phyloP scores from a whole-genome alignment of 1,139 yeast genomes.

The Candida pseudoviswanathii region DNA sequence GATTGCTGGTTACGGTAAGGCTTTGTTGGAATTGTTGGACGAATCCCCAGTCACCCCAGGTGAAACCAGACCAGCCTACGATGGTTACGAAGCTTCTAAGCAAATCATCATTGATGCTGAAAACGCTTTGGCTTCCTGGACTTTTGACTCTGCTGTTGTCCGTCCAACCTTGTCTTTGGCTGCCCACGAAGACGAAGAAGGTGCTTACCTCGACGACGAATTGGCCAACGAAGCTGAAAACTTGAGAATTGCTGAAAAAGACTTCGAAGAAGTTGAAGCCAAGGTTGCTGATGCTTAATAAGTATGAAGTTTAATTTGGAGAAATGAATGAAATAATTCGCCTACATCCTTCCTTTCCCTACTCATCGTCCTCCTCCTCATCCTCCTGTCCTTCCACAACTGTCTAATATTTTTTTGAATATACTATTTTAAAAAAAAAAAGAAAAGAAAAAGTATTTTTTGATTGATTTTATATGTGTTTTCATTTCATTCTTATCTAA shows the following conservation, averaged over 20 bases:
- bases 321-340: background rate
- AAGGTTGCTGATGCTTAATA: conserved; percentile 7
- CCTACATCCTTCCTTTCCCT: no score
- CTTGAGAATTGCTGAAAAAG: conserved; percentile 57
- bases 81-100: conserved; percentile 97
- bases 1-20: conserved; percentile 98
- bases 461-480: no score
- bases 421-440: no score
- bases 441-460: no score
- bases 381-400: no score
- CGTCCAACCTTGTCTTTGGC: conserved; percentile 91
- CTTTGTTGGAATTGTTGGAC: conserved; percentile 90
- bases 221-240: conserved; percentile 57
- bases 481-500: no score
- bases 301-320: background rate
- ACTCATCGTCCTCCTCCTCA: no score
- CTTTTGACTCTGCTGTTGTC: conserved; percentile 91
- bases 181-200: conserved; percentile 66
- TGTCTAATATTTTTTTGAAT: no score
- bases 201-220: conserved; percentile 56
- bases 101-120: conserved; percentile 98
- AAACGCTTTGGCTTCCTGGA: conserved; percentile 94
- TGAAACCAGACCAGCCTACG: conserved; percentile 97
- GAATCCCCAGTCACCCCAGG: conserved; percentile 98
- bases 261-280: conserved; percentile 32